Percentiles rank a stretch among this genome's conserved stretches.
Conservation (phyloP, 1,284 basidiomycete genomes). For the Stygiomarasmius scandens region DNA sequence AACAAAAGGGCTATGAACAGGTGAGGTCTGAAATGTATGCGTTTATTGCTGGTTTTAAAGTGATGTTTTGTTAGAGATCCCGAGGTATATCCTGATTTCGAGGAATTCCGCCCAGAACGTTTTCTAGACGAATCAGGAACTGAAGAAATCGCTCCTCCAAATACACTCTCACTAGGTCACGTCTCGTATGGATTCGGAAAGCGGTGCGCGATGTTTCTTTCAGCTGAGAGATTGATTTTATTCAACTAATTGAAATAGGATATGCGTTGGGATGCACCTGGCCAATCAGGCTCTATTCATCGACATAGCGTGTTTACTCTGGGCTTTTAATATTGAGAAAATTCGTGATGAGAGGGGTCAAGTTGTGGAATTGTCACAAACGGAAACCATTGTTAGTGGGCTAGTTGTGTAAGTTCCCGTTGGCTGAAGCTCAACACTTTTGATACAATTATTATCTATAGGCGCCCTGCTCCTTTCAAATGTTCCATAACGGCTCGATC, state of each 20-base stretch:
- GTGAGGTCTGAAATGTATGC: no score
- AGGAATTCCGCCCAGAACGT: slow-evolving; percentile 23
- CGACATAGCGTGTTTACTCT: slow-evolving; percentile 33
- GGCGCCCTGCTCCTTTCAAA: no score
- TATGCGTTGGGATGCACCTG: slow-evolving; percentile 35
- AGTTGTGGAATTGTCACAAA: background rate
- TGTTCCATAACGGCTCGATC: no score
- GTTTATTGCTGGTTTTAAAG: no score
- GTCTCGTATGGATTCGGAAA: slow-evolving; percentile 2
- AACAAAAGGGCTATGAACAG: no score
- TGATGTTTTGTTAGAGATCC: slow-evolving; percentile 19
- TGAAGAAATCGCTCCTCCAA: slow-evolving; percentile 6
- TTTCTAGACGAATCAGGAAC: slow-evolving; percentile 14
- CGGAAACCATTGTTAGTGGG: slow-evolving; percentile 8
- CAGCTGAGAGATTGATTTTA: slow-evolving; percentile 17
- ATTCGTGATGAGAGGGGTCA: background rate
- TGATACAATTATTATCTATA: no score
- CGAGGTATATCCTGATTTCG: slow-evolving; percentile 16
- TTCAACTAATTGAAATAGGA: no score
- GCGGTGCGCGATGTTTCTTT: background rate
- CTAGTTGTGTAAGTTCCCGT: slow-evolving; percentile 15
- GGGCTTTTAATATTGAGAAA: slow-evolving; percentile 32
- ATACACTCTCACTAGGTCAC: slow-evolving; percentile 16
- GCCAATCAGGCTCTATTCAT: slow-evolving; percentile 37
- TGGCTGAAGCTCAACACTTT: no score